Evolutionary conservation across 2,329 filamentous ascomycete genomes (phyloP), one percentile per base, ranked within the genome.

Genomic region (Pseudopyrenochaeta lycopersici): DNA sequence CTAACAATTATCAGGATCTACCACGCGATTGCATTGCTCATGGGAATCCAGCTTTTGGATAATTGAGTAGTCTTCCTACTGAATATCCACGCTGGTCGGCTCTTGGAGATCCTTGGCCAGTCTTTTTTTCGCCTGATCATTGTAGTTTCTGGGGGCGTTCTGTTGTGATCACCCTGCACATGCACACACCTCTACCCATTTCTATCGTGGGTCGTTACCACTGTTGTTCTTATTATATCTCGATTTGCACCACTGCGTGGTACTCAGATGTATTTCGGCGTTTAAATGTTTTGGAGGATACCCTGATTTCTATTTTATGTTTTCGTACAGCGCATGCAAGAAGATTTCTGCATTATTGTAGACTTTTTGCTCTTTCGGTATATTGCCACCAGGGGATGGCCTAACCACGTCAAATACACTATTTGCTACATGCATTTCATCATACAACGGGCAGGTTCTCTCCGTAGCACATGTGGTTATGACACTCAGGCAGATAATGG

Each of bases 11-110:
- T 7, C 32, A 82, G 79, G 78, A 82, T 55, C 74, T 84, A 40
- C 77, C 78, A 29, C 72, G 75, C 15, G 76, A 78, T 50, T 79
- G 76, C 20, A 71, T 82, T 38, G 80, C 79, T 11, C 76, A 75
- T 23, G 81, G 81, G 36, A 81, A 81, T 55, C 80, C 81, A 15
- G 76, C 77, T n/a, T 68, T 71, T 55, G 72, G 67, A 64, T 55
- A 57, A 65, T 43, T 62, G 58, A 50, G 50, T 52, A 41, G 53
- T 60, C 12, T 56, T 23, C 43, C 12, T 15, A 2, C 12, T 21
- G 29, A n/a, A 10, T 38, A 2, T 21, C 18, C 18, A 20, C 18
- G 6, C 21, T 7, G 23, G 32, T 14, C 12, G 32, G n/a, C n/a
- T n/a, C n/a, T n/a, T n/a, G n/a, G n/a, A n/a, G n/a, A n/a, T n/a